Base-by-base conservation (phyloP, 129 eudicot species). In the Kitagawia praeruptora region DNA sequence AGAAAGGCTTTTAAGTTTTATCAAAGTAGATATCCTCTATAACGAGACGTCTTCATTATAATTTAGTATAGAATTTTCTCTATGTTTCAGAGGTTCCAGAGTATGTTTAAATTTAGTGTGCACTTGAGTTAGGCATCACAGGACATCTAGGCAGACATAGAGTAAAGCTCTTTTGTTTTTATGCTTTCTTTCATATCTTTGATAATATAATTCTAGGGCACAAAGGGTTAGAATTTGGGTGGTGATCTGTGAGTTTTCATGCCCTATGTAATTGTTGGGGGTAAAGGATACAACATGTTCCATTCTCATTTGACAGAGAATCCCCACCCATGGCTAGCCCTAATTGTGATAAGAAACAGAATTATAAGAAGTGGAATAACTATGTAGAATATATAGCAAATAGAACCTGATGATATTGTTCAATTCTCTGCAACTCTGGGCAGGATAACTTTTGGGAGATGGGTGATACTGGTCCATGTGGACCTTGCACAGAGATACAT, bases 401-500 rank as follows among this genome's bases (percentile, higher is more conserved):
- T 21, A 21, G 8, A 9, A 71, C 5, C 45, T 78, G 63, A 66
- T 64, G 58, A 45, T 69, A 75, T 75, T 45, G 38, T 45, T 46
- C 37, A n/a, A 27, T 28, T 6, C 41, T 75, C 25, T 70, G 47
- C 58, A 46, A 79, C 79, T 69, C 72, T 80, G 41, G 71, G 75
- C 51, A 95, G 99, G 99, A 95, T 81, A 95, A 95, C 82, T 95
- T 95, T 74, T 95, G 99, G 99, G 99, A 95, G 91, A 95, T 95
- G 99, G 99, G 99, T 48, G 99, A 95, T 82, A 95, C 99, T 79
- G 99, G 99, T 51, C 99, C 99, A 34, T 95, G 99, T 84, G 99
- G 99, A 84, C 99, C 99, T 48, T 95, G 99, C 82, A 92, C 99
- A 34, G 99, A 95, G 83, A 87, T 95, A 53, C 99, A 95, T 80